Evolutionary conservation across 352 stramenopile genomes (phyloP), one percentile per base, ranked within the genome.

Genomic region (Phytophthora fragariaefolia): DNA sequence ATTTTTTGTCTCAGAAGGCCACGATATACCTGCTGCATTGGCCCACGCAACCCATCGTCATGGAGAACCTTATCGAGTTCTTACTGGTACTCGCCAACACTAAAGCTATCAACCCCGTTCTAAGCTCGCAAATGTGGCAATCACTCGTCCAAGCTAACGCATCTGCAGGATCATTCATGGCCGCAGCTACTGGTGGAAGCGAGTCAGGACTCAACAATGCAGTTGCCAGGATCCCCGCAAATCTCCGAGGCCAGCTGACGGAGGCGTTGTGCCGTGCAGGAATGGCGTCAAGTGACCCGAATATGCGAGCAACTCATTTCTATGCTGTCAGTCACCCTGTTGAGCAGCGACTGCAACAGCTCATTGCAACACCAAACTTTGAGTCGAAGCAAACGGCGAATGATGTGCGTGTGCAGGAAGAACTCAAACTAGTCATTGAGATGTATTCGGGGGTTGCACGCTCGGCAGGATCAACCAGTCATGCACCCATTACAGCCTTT

Each of bases 51-150:
- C 87, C 88, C 0, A 68, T 93, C 3, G 85, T 96, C 46, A 93
- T 94, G 77, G 72, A 95, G 63, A 85, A 96, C 30, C 64, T 93
- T 4, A 90, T 96, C 48, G 76, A 93, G 42, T 89, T 91, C 23
- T 60, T 96, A 24, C 58, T 96, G 26, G 66, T 88, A 42, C 63
- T 95, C 3, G 84, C 84, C 1, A 91, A 87, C 49, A 89, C 81
- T 18, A 73, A 74, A 58, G 84, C 76, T 17, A 93, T 93, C 38
- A 76, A 69, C 52, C 71, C 63, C 8, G 76, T 93, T 6, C 32
- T 96, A 18, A 62, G 71, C 34, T 77, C 76, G 1, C 65, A 79
- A 13, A 82, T 86, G 61, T 96, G 87, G 83, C 81, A 91, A 58
- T 74, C 83, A 15, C 76, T 96, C 15, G 83, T 93, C 18, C 81